Conservation (phyloP, 495 filamentous ascomycete species). For the Massariosphaeria phaeospora region DNA sequence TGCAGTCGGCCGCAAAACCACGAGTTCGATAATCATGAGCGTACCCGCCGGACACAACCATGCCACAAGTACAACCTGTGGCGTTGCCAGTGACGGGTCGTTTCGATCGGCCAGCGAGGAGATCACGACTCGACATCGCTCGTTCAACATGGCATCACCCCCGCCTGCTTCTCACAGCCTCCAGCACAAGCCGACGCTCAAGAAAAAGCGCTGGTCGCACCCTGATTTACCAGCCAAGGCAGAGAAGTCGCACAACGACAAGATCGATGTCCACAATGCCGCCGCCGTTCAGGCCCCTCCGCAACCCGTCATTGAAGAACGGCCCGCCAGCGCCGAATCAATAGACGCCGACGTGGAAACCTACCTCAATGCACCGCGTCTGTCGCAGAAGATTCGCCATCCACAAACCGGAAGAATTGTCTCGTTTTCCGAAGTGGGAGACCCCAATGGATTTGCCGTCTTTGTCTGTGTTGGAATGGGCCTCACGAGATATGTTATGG, state of each 20-base stretch:
- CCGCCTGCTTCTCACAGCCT: slow-evolving; percentile 5
- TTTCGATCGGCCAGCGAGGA: slow-evolving; percentile 26
- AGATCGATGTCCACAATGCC: slow-evolving; percentile 17
- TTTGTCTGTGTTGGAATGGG: slow-evolving; percentile 99
- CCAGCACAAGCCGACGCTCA: slow-evolving; percentile 17
- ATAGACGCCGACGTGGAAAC: slow-evolving; percentile 75
- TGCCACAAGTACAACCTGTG: slow-evolving; percentile 9
- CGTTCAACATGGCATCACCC: slow-evolving; percentile 5
- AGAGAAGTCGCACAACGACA: slow-evolving; percentile 29
- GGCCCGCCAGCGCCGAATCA: slow-evolving; percentile 75
- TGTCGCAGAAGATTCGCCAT: slow-evolving; percentile 81
- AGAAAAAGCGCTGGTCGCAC: slow-evolving; percentile 38
- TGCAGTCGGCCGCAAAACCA: slow-evolving; percentile 20
- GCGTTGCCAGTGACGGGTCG: slow-evolving; percentile 11
- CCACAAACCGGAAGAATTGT: slow-evolving; percentile 82
- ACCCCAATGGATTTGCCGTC: slow-evolving; percentile 84
- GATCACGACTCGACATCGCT: slow-evolving; percentile 25
- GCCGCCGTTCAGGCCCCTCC: slow-evolving; percentile 9
- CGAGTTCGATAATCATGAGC: slow-evolving; percentile 27
- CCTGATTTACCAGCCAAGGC: slow-evolving; percentile 38
- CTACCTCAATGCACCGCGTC: slow-evolving; percentile 75
- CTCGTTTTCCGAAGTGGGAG: slow-evolving; percentile 94
- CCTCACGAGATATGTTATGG: slow-evolving; percentile 88
- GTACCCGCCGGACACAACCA: slow-evolving; percentile 12
- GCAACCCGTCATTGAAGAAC: slow-evolving; percentile 26